phyloP scores from a whole-genome alignment of 2,329 filamentous ascomycete species.

The Xylariomycetidae sp. region DNA sequence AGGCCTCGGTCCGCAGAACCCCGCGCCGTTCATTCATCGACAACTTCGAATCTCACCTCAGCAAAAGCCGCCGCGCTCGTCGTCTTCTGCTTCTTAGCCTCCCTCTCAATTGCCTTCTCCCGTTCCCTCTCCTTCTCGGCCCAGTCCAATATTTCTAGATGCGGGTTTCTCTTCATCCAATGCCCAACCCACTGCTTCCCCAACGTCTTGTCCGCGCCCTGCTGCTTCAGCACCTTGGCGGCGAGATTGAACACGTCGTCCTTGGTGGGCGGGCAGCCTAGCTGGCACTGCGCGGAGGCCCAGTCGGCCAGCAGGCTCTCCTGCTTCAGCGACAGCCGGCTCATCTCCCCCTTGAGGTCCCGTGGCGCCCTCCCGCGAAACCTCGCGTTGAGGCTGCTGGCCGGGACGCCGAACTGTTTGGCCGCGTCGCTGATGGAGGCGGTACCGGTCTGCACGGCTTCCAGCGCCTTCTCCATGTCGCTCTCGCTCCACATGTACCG shows the following conservation, averaged over 20 bases:
- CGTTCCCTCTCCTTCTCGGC: slow-evolving; percentile 6
- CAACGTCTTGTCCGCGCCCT: slow-evolving; percentile 11
- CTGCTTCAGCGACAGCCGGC: slow-evolving; percentile 17
- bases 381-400: slow-evolving; percentile 20
- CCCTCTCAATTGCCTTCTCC: slow-evolving; percentile 6
- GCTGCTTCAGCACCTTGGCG: slow-evolving; percentile 15
- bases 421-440: slow-evolving; percentile 12
- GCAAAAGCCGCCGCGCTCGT: slow-evolving; percentile 2
- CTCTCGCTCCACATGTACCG: slow-evolving; percentile 16
- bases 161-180: slow-evolving; percentile 19
- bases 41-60: neutral
- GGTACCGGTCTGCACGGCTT: slow-evolving; percentile 13
- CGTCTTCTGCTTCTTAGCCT: slow-evolving; percentile 4
- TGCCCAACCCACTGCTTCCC: slow-evolving; percentile 25
- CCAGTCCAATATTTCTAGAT: slow-evolving; percentile 17
- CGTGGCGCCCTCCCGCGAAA: slow-evolving; percentile 12
- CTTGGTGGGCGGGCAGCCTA: slow-evolving; percentile 20
- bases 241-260: slow-evolving; percentile 20
- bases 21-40: no score
- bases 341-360: slow-evolving; percentile 15
- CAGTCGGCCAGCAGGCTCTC: slow-evolving; percentile 22
- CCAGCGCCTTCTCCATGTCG: slow-evolving; percentile 16
- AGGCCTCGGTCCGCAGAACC: no score
- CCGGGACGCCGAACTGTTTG: slow-evolving; percentile 19
- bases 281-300: slow-evolving; percentile 15